Percentiles rank a stretch among this genome's conserved stretches.
Conservation (phyloP, 1,284 basidiomycete species). For the Naganishia albida region DNA sequence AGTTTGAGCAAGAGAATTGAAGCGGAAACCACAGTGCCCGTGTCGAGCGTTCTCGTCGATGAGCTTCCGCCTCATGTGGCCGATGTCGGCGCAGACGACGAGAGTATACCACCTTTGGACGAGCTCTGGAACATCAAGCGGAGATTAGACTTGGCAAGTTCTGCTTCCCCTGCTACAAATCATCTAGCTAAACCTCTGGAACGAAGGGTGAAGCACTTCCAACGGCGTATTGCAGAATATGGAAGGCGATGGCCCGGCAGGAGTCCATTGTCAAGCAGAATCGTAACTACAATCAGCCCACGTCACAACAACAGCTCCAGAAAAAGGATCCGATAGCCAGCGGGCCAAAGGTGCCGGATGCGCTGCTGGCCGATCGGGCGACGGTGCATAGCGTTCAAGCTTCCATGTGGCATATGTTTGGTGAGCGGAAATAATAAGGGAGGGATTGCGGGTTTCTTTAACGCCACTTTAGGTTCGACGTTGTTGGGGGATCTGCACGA, state of each 20-base stretch:
- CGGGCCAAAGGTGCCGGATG: constrained; percentile 30
- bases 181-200: not conserved
- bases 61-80: constrained; percentile 28
- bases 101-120: constrained; percentile 43
- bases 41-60: constrained; percentile 26
- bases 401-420: constrained; percentile 32
- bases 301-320: not conserved
- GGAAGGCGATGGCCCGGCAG: constrained; percentile 39
- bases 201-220: constrained; percentile 49
- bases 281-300: not conserved
- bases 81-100: constrained; percentile 31
- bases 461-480: constrained; percentile 38
- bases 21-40: constrained; percentile 27
- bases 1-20: constrained; percentile 35
- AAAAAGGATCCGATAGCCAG: constrained; percentile 27
- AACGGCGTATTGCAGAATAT: constrained; percentile 45
- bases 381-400: constrained; percentile 27
- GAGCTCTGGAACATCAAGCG: constrained; percentile 49
- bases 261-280: constrained; percentile 22
- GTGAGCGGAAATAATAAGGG: constrained; percentile 6
- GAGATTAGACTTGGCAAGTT: constrained; percentile 46
- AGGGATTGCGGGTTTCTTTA: not conserved
- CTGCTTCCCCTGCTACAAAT: not conserved
- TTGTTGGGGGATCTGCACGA: constrained; percentile 45
- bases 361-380: constrained; percentile 23